Percentiles rank a stretch among this genome's conserved stretches.
Conservation (phyloP, 78 protist genomes). For the Mantamonas sphyraenae region DNA sequence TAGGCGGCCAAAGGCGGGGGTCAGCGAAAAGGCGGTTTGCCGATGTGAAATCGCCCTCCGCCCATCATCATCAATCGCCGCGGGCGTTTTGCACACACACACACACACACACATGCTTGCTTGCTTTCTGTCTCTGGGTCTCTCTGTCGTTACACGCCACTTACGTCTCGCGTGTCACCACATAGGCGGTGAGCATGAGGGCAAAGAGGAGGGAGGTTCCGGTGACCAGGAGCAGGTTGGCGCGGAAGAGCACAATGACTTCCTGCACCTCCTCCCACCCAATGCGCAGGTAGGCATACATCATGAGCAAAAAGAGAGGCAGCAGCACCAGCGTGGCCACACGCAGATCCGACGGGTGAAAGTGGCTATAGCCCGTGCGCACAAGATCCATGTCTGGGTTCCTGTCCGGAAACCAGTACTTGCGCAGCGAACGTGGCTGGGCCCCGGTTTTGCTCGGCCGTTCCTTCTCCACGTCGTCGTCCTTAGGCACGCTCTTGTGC, state of each 20-base stretch:
- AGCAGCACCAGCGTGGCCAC: too few species aligned
- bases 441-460: too few species aligned
- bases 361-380: constrained; percentile 21
- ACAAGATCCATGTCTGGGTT: constrained; percentile 32
- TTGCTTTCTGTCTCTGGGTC: constrained; percentile 1
- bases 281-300: too few species aligned
- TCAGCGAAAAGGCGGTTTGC: too few species aligned
- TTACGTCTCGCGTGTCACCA: constrained; percentile 10
- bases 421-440: too few species aligned
- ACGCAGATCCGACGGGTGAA: too few species aligned
- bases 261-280: too few species aligned
- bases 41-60: too few species aligned
- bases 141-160: constrained; percentile 9
- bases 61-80: constrained; percentile 24
- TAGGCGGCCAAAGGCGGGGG: constrained; percentile 15
- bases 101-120: constrained; percentile 1
- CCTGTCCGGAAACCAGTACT: constrained; percentile 49
- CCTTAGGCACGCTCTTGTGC: too few species aligned
- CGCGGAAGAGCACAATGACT: too few species aligned
- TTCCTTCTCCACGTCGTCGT: too few species aligned
- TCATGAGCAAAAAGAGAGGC: too few species aligned
- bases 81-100: constrained; percentile 6
- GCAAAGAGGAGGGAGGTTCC: constrained; percentile 6
- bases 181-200: constrained; percentile 16
- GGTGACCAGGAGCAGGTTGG: constrained; percentile 24